These are phyloP conservation scores for Talaromyces sp. DNA, from an alignment of 2,329 filamentous ascomycete species.

Conservation along the genomic window DNA sequence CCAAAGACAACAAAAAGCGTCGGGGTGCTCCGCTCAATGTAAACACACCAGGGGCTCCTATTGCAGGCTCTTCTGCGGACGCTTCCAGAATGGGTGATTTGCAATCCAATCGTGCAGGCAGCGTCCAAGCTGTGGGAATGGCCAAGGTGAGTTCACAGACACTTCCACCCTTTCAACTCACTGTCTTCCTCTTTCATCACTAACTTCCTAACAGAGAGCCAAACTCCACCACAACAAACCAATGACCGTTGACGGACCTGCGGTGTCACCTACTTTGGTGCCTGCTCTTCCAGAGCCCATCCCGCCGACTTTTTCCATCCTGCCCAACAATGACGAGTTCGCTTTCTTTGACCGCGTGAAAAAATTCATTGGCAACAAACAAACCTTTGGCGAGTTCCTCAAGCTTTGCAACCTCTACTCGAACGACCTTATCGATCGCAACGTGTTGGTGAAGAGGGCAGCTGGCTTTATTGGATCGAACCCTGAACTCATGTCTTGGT, in stretches of 20 bases:
- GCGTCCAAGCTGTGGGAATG: constrained; percentile 42
- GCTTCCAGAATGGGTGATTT: constrained; percentile 35
- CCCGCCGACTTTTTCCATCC: constrained; percentile 68
- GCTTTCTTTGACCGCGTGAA: constrained; percentile 95
- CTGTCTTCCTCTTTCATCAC: constrained; percentile 17
- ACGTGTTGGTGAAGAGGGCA: constrained; percentile 78
- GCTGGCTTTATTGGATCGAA: constrained; percentile 84
- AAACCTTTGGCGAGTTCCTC: constrained; percentile 89
- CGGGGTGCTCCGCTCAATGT: constrained; percentile 56
- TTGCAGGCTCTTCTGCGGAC: constrained; percentile 36
- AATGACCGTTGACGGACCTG: constrained; percentile 55
- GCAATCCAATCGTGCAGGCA: constrained; percentile 35
- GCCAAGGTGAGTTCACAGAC: constrained; percentile 51
- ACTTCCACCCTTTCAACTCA: constrained; percentile 20
- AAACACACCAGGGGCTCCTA: constrained; percentile 33
- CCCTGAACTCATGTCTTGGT: constrained; percentile 82
- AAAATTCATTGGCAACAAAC: constrained; percentile 91
- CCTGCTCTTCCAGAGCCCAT: constrained; percentile 86
- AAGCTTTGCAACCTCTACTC: constrained; percentile 96
- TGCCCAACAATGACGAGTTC: constrained; percentile 80
- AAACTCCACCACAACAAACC: constrained; percentile 72
- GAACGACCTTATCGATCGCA: constrained; percentile 84
- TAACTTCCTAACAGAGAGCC: constrained; percentile 58
- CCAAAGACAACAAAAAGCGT: constrained; percentile 88
- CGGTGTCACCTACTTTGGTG: constrained; percentile 81